Conservation (phyloP, 768 basidiomycete genomes). For the Daedaleopsis sinensis region DNA sequence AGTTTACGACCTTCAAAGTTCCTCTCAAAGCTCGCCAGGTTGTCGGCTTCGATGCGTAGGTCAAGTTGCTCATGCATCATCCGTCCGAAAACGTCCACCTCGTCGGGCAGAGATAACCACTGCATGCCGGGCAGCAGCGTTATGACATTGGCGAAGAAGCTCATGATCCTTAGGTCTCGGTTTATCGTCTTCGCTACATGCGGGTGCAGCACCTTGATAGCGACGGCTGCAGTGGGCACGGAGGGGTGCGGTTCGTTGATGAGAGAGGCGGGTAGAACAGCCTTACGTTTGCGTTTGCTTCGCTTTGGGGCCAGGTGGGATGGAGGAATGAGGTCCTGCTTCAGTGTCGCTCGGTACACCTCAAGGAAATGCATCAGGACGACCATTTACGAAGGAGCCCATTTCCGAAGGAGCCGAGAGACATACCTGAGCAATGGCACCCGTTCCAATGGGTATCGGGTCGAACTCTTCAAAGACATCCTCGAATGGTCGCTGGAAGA, state of each 20-base stretch:
- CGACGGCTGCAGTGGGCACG: slow-evolving; percentile 85
- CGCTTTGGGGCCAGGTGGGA: slow-evolving; percentile 82
- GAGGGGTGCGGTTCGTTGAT: slow-evolving; percentile 61
- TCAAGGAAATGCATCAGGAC: slow-evolving; percentile 29
- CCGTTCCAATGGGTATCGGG: slow-evolving; percentile 88
- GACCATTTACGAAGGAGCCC: neutral
- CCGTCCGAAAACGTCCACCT: slow-evolving; percentile 89
- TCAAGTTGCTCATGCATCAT: slow-evolving; percentile 98
- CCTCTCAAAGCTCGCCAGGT: slow-evolving; percentile 80
- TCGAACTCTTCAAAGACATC: slow-evolving; percentile 93
- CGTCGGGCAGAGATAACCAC: slow-evolving; percentile 95
- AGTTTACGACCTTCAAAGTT: slow-evolving; percentile 83
- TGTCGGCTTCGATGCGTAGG: slow-evolving; percentile 86
- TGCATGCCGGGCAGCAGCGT: slow-evolving; percentile 89
- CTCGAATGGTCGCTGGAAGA: slow-evolving; percentile 82
- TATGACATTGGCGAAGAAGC: slow-evolving; percentile 82
- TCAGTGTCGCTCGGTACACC: slow-evolving; percentile 90
- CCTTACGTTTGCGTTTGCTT: slow-evolving; percentile 46
- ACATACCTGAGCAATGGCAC: slow-evolving; percentile 91
- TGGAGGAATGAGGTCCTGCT: slow-evolving; percentile 81
- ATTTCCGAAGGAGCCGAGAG: slow-evolving; percentile 3
- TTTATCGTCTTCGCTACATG: slow-evolving; percentile 77
- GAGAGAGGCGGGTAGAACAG: slow-evolving; percentile 54
- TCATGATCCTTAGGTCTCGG: slow-evolving; percentile 94
- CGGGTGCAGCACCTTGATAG: slow-evolving; percentile 96